Conservation (phyloP, 441 rosid genomes). For the Eutrema salsugineum region DNA sequence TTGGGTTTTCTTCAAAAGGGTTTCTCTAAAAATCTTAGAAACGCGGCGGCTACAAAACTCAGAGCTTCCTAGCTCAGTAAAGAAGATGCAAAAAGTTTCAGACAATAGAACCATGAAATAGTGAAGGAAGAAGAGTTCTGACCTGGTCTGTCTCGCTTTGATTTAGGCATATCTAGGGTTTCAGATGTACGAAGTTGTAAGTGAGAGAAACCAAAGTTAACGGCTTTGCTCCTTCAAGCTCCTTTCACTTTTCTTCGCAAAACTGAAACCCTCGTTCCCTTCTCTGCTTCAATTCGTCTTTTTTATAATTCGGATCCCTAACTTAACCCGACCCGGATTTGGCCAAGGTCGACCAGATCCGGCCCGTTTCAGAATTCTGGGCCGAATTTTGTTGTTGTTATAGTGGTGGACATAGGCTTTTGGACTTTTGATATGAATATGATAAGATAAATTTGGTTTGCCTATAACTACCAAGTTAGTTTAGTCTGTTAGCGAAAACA, state of each 20-base stretch:
- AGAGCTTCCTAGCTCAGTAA: background rate
- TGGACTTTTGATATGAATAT: background rate
- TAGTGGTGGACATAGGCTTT: background rate
- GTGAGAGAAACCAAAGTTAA: slow-evolving; percentile 6
- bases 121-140: background rate
- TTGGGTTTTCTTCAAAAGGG: background rate
- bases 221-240: slow-evolving; percentile 23
- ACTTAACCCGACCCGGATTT: slow-evolving; percentile 1
- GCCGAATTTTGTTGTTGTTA: background rate
- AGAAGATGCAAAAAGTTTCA: background rate
- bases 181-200: background rate
- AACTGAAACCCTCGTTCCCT: slow-evolving; percentile 24
- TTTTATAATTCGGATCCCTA: slow-evolving; percentile 4
- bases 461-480: background rate
- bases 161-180: slow-evolving; percentile 71
- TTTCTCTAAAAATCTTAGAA: background rate
- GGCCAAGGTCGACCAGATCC: background rate
- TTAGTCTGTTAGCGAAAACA: background rate
- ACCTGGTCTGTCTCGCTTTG: slow-evolving; percentile 90
- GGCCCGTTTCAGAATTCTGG: background rate
- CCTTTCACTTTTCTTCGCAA: background rate
- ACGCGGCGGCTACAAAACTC: slow-evolving; percentile 24
- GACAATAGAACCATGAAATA: background rate
- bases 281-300: background rate
- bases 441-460: background rate